phyloP scores from a whole-genome alignment of 2,329 filamentous ascomycete genomes.

The Fonsecaea pedrosoi region DNA sequence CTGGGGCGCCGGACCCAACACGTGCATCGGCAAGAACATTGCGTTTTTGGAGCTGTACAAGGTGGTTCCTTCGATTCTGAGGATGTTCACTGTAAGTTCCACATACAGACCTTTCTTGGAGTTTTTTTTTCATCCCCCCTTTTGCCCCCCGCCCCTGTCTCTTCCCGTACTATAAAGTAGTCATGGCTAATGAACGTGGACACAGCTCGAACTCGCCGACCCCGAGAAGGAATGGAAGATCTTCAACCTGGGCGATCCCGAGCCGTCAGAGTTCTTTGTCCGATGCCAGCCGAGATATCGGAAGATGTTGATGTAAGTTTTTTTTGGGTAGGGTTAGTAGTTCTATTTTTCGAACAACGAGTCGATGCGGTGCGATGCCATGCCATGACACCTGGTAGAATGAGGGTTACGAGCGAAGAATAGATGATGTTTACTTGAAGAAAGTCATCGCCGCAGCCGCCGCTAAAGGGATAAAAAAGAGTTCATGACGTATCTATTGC shows the following conservation, averaged over 20 bases:
- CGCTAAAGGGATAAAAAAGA: too few relatives aligned
- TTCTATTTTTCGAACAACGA: too few relatives aligned
- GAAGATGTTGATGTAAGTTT: background rate
- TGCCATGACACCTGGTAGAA: too few relatives aligned
- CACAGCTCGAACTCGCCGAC: conserved; percentile 16
- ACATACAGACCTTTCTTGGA: too few relatives aligned
- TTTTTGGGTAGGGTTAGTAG: background rate
- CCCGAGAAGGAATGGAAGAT: conserved; percentile 17
- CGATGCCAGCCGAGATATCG: conserved; percentile 9
- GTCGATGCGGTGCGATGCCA: too few relatives aligned
- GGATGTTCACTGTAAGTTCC: conserved; percentile 28
- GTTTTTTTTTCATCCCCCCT: too few relatives aligned
- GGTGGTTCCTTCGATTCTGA: conserved; percentile 35
- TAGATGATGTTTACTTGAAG: background rate
- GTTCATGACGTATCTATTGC: too few relatives aligned
- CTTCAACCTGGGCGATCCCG: conserved; percentile 23
- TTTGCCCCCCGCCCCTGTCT: too few relatives aligned
- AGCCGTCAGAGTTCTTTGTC: conserved; percentile 25
- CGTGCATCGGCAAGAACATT: conserved; percentile 43
- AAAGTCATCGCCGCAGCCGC: too few relatives aligned
- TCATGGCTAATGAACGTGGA: too few relatives aligned
- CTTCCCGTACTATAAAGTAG: too few relatives aligned
- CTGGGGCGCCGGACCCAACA: conserved; percentile 60
- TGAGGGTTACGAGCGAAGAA: background rate
- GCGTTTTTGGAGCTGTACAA: conserved; percentile 40